phyloP scores from a whole-genome alignment of 192 early-diverging fungal genomes.

The Endogone sp. region DNA sequence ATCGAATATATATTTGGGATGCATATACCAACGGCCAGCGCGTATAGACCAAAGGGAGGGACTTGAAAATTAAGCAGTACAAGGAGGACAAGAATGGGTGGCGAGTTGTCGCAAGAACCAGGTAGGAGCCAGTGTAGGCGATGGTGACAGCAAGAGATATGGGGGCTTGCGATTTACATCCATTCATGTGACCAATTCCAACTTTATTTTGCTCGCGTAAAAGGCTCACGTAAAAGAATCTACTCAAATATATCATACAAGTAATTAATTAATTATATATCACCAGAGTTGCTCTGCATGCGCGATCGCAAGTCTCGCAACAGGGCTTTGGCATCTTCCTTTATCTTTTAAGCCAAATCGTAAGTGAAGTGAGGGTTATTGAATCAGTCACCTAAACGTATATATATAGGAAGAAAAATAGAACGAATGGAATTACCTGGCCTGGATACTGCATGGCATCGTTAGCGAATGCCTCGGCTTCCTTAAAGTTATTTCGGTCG shows the following conservation, averaged over 20 bases:
- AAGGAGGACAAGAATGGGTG: background rate
- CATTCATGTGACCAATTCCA: no score
- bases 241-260: no score
- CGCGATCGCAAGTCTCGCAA: slow-evolving; percentile 22
- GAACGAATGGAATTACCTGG: no score
- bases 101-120: background rate
- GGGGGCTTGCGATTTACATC: background rate
- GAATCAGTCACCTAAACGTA: no score
- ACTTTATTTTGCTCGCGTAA: no score
- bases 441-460: slow-evolving; percentile 23
- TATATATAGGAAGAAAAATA: no score
- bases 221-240: no score
- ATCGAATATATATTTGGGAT: no score
- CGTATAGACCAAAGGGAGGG: no score
- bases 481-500: slow-evolving; percentile 23
- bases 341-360: slow-evolving; percentile 29
- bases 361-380: no score
- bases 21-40: no score
- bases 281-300: background rate
- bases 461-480: slow-evolving; percentile 39
- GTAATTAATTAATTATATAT: background rate
- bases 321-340: slow-evolving; percentile 34
- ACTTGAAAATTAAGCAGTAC: no score
- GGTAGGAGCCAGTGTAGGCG: background rate
- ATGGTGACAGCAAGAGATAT: background rate